phyloP scores from a whole-genome alignment of 2,329 filamentous ascomycete genomes.

The Lecanosticta acicola region DNA sequence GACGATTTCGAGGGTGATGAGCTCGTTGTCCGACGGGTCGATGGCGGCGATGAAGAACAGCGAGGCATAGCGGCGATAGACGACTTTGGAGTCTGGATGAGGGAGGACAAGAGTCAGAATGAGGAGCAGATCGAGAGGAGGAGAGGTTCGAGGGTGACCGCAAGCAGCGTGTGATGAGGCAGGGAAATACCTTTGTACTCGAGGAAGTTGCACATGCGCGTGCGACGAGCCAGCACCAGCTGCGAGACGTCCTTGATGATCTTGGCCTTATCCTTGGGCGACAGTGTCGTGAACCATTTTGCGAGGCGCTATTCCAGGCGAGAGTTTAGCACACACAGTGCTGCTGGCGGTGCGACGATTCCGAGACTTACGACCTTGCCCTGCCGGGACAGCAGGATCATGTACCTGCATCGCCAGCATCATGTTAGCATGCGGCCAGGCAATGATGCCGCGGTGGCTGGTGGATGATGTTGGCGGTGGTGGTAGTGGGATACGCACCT shows the following conservation, averaged over 20 bases:
- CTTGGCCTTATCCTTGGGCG: slow-evolving; percentile 97
- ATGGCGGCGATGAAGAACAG: slow-evolving; percentile 99
- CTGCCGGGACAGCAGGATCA: slow-evolving; percentile 95
- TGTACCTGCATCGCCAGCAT: slow-evolving; percentile 58
- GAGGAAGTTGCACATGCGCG: slow-evolving; percentile 99
- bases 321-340: slow-evolving; percentile 14
- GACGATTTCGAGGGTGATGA: slow-evolving; percentile 97
- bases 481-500: slow-evolving; percentile 39
- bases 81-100: slow-evolving; percentile 82
- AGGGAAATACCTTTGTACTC: slow-evolving; percentile 84
- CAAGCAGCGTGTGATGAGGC: not conserved
- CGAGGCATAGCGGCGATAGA: slow-evolving; percentile 96
- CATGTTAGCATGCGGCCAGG: no score
- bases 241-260: slow-evolving; percentile 99
- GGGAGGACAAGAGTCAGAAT: slow-evolving; percentile 3
- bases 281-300: slow-evolving; percentile 98
- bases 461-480: not conserved
- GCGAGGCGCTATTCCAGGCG: slow-evolving; percentile 97
- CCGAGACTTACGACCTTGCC: slow-evolving; percentile 84
- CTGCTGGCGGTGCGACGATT: slow-evolving; percentile 11
- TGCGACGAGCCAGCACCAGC: slow-evolving; percentile 88
- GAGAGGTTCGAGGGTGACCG: slow-evolving; percentile 20
- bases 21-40: slow-evolving; percentile 93
- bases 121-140: slow-evolving; percentile 9
- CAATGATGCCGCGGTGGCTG: no score